Evolutionary conservation across 2,329 filamentous ascomycete species (phyloP).

Genomic region (Botrytis pseudocinerea): DNA sequence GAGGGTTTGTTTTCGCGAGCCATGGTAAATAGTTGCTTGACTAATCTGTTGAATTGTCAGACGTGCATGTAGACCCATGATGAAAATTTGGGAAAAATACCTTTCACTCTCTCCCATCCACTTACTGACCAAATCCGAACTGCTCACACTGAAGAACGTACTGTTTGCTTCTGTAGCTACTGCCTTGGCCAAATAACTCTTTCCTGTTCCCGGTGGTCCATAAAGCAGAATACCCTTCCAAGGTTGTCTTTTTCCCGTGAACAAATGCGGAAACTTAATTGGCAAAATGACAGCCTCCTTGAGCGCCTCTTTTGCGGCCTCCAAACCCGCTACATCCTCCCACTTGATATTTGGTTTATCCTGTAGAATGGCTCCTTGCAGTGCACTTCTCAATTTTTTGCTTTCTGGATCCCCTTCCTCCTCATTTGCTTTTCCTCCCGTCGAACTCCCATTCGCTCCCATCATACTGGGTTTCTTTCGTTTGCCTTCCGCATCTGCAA

Average conservation of each 20-base stretch:
- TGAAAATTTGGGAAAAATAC: constrained; percentile 49
- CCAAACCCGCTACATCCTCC: constrained; percentile 96
- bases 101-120: constrained; percentile 99
- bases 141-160: constrained; percentile 98
- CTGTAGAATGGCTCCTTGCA: constrained; percentile 87
- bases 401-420: constrained; percentile 79
- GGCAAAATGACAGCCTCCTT: constrained; percentile 98
- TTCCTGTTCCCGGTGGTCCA: constrained; percentile 93
- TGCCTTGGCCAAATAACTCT: constrained; percentile 95
- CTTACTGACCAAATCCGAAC: constrained; percentile 95
- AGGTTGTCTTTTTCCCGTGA: constrained; percentile 92
- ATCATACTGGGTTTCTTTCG: constrained; percentile 70
- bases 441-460: constrained; percentile 68
- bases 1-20: constrained; percentile 96
- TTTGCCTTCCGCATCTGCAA: constrained; percentile 72
- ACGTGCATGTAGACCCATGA: not conserved
- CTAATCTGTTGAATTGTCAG: constrained; percentile 51
- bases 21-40: constrained; percentile 97
- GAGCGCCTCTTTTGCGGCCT: constrained; percentile 90
- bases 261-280: constrained; percentile 97
- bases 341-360: constrained; percentile 96
- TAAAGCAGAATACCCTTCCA: constrained; percentile 99
- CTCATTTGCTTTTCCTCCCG: constrained; percentile 62
- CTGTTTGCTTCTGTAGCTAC: constrained; percentile 98
- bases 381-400: constrained; percentile 90